Base-by-base conservation (phyloP, 2,329 filamentous ascomycete genomes). In the Scolecobasidium constrictum region DNA sequence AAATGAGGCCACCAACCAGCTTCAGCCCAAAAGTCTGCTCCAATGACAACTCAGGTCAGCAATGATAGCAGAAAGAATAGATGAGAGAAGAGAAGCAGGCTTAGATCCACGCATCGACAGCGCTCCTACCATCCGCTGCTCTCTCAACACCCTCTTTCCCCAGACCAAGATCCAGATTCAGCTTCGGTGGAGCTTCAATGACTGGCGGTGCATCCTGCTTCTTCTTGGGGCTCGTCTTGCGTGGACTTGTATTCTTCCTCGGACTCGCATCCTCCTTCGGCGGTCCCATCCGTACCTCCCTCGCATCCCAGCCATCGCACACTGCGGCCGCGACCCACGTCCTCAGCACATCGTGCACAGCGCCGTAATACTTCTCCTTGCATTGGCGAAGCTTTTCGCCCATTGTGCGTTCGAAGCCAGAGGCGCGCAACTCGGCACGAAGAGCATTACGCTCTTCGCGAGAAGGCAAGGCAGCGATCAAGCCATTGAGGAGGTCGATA, bases 341-440 rank as follows among this genome's bases (percentile, higher is more conserved):
- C 43, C 83, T 78, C 49, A 96, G 69, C 2, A 81, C 86, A 52
- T 90, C 86, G 58, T 98, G 92, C 3, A 98, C 84, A 38, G 83
- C 79, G 2, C 84, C 83, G 58, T 98, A 96, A 60, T 96, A 94
- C 60, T 96, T 96, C 62, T 95, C 88, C 60, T 96, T 98, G 69
- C 90, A 96, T 13, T 90, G 81, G 4, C 92, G 78, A 48, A 96
- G 67, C 45, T 80, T 90, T 17, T 76, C 75, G 13, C 87, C 87
- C 72, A 96, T 84, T 51, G 83, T 79, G 52, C 87, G 87, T 62
- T 98, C 92, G 69, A 87, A 94, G 5, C 92, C 90, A 0, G 84
- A 93, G 47, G 88, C 77, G 42, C 77, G 77, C 41, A 96, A 70
- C 45, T 90, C 78, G 15, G 71, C 69, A n/a, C 92, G 82, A 9